Percentiles rank a stretch among this genome's conserved stretches.
Evolutionary conservation across 2,329 filamentous ascomycete genomes (phyloP).

Genomic region (Xylariaceae sp.): DNA sequence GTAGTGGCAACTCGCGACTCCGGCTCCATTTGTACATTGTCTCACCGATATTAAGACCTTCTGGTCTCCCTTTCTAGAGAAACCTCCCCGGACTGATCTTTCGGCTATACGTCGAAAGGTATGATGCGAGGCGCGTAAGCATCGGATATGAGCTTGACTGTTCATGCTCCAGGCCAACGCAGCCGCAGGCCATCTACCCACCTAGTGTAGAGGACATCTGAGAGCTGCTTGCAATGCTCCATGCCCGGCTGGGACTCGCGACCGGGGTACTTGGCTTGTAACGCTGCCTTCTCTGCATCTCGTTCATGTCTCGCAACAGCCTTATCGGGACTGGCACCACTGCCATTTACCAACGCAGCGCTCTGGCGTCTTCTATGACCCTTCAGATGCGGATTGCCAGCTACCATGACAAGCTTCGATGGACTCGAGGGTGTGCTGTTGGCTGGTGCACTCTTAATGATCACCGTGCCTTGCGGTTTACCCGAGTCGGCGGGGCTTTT

Average conservation of each 20-base stretch:
- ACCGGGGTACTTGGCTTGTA: slow-evolving; percentile 51
- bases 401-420: slow-evolving; percentile 67
- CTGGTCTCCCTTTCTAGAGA: background rate
- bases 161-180: slow-evolving; percentile 51
- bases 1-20: background rate
- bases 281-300: slow-evolving; percentile 39
- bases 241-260: slow-evolving; percentile 61
- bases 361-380: slow-evolving; percentile 65
- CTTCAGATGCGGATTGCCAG: slow-evolving; percentile 80
- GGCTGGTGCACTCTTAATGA: slow-evolving; percentile 45
- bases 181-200: slow-evolving; percentile 81
- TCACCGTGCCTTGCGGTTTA: slow-evolving; percentile 50
- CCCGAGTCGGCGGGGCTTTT: slow-evolving; percentile 32
- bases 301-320: slow-evolving; percentile 35
- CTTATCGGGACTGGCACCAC: slow-evolving; percentile 27
- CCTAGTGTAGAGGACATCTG: slow-evolving; percentile 82
- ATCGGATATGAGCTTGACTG: background rate
- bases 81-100: background rate
- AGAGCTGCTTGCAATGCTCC: slow-evolving; percentile 86
- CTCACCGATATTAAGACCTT: background rate
- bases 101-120: background rate
- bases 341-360: slow-evolving; percentile 30
- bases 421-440: slow-evolving; percentile 34
- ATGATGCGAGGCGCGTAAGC: background rate
- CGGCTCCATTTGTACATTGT: slow-evolving; percentile 2